phyloP scores from a whole-genome alignment of 2,329 filamentous ascomycete species.

The Zymoseptoria tritici region DNA sequence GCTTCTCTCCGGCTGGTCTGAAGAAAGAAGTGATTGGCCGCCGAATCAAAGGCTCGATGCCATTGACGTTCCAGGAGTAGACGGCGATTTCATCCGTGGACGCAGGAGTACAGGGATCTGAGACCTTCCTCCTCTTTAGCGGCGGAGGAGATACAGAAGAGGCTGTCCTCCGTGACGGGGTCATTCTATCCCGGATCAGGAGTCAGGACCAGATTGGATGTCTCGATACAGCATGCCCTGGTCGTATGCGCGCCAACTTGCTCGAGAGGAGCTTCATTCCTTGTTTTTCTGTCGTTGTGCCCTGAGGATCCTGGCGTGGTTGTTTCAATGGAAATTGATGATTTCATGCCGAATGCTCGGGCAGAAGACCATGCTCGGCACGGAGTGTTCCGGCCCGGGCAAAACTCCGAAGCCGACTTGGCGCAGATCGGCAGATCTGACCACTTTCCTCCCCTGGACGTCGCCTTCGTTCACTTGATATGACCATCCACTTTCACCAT shows the following conservation, averaged over 20 bases:
- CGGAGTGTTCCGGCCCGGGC: neutral
- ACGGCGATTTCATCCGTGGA: conserved; percentile 26
- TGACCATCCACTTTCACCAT: neutral
- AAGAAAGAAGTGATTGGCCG: conserved; percentile 37
- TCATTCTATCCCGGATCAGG: neutral
- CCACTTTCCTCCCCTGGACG: neutral
- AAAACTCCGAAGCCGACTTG: neutral
- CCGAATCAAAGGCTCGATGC: conserved; percentile 39
- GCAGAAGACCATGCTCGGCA: neutral
- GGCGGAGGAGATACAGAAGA: conserved; percentile 28
- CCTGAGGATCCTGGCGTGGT: neutral
- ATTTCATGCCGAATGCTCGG: neutral
- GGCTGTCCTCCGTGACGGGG: neutral
- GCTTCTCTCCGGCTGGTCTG: conserved; percentile 7
- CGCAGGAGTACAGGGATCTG: neutral
- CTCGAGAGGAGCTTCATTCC: too few relatives aligned
- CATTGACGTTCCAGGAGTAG: conserved; percentile 45
- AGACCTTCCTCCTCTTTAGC: conserved; percentile 21
- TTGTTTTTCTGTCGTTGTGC: too few relatives aligned
- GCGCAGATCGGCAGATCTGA: neutral
- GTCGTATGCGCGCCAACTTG: neutral
- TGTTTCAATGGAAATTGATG: neutral
- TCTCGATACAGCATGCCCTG: neutral
- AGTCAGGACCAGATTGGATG: neutral
- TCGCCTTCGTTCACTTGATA: neutral